Conservation (phyloP, 2,329 filamentous ascomycete genomes). For the Penicillium digitatum region DNA sequence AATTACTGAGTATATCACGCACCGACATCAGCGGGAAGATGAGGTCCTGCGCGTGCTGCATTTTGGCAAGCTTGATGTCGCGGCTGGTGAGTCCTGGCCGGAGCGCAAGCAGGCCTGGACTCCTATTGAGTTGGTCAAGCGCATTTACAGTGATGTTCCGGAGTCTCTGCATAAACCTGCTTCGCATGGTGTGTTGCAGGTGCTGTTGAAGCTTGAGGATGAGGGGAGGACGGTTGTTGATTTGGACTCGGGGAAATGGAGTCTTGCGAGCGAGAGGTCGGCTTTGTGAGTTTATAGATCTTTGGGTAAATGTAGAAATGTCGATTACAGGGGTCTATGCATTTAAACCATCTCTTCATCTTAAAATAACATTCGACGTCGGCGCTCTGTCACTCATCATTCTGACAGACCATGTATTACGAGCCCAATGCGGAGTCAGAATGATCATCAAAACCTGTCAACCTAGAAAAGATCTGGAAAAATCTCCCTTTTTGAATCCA, state of each 20-base stretch:
- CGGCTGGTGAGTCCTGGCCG: constrained; percentile 33
- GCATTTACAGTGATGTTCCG: constrained; percentile 78
- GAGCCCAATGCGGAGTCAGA: not conserved
- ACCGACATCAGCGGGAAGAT: constrained; percentile 73
- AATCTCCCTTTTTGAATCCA: not conserved
- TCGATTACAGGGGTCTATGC: not conserved
- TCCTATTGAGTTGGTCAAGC: constrained; percentile 76
- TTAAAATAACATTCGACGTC: not conserved
- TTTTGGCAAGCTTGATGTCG: constrained; percentile 37
- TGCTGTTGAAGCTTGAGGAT: constrained; percentile 70
- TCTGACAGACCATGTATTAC: not conserved
- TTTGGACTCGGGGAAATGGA: constrained; percentile 29
- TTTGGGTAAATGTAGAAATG: not conserved
- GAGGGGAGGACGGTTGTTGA: constrained; percentile 63
- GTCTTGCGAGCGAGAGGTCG: constrained; percentile 27
- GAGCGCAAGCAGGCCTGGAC: constrained; percentile 53
- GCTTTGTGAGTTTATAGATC: constrained; percentile 26
- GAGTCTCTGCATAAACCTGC: constrained; percentile 72
- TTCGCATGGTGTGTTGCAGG: constrained; percentile 69
- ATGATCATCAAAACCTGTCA: not conserved
- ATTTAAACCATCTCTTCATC: not conserved
- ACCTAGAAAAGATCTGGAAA: not conserved
- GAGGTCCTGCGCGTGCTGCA: constrained; percentile 67
- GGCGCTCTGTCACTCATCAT: not conserved
- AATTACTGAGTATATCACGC: constrained; percentile 77